A percentile compares a stretch with the other conserved stretches of the same genome.
Evolutionary conservation across 78 protist species (phyloP).

Genomic region (Pelomyxa schiedti): DNA sequence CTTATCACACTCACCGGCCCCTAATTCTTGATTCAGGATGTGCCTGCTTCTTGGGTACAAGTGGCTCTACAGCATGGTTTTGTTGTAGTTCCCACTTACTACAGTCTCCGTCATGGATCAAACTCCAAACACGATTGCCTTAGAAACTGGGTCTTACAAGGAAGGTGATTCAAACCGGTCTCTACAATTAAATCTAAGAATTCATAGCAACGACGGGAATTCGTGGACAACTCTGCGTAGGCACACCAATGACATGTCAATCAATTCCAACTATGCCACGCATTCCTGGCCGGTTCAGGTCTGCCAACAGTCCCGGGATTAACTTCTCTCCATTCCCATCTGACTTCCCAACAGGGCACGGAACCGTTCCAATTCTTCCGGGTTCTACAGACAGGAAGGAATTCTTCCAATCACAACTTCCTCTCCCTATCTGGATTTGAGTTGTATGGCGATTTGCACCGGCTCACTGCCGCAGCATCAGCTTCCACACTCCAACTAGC

Average conservation of each 20-base stretch:
- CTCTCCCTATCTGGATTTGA: constrained; percentile 33
- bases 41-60: constrained; percentile 41
- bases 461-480: too few species aligned
- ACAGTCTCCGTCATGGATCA: constrained; percentile 41
- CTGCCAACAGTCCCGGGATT: constrained; percentile 1
- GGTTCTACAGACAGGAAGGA: constrained; percentile 33
- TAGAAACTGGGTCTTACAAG: constrained; percentile 45
- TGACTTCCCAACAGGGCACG: not conserved
- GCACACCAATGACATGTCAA: constrained; percentile 10
- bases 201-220: constrained; percentile 18
- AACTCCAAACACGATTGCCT: constrained; percentile 33
- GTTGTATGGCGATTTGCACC: constrained; percentile 30
- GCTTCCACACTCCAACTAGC: too few species aligned
- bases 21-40: too few species aligned
- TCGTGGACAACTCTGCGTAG: constrained; percentile 15
- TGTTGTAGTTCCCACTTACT: constrained; percentile 2
- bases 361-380: not conserved
- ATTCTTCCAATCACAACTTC: constrained; percentile 35
- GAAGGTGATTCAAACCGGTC: too few species aligned
- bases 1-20: too few species aligned
- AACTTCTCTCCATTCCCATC: not conserved
- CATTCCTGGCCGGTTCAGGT: constrained; percentile 24
- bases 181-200: too few species aligned
- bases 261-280: constrained; percentile 11
- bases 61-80: constrained; percentile 16